Evolutionary conservation across 208 protist species (phyloP), one percentile per base, ranked within the genome.

Genomic region (Leishmania guyanensis): DNA sequence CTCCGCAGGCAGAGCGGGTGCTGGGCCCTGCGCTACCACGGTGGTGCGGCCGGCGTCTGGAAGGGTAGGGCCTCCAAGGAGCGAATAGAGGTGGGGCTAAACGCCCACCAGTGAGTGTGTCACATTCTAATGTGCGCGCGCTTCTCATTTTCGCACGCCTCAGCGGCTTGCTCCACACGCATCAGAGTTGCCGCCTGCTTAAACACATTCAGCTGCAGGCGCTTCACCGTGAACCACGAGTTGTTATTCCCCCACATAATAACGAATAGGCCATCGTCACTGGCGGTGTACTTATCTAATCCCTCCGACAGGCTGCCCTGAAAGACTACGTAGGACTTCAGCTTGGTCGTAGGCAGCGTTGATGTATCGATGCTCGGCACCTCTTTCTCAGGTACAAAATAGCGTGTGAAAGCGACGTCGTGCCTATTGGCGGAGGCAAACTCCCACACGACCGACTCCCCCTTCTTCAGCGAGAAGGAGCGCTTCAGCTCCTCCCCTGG

Each of bases 211-310:
- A 93, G 84, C 75, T 93, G 92, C 22, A 95, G 69, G 17, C 75
- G 83, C 71, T 88, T 89, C 54, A 78, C 64, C n/a, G 79, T 79
- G 58, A 90, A 86, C 90, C 92, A 93, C 65, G 88, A 77, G n/a
- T 75, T 60, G 39, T 79, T 91, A 75, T 92, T 95, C 74, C 92
- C 88, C 88, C 89, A 93, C 64, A 86, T 36, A 3, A 95, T 78
- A 2, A 90, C 81, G n/a, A 93, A 62, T 20, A 80, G 78, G 10
- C 92, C 92, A 10, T 81, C 82, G 22, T 85, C 72, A 2, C 29
- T 53, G 10, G 89, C 89, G 0, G n/a, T 80, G 78, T 84, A 95
- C 51, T 60, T 29, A 71, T 92, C 88, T 0, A 86, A 75, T 29
- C 85, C 87, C 54, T 86, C 77, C 6, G 84, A 84, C 5, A 83